Conservation (phyloP, 2,329 filamentous ascomycete genomes). For the Fusarium dlaminii region DNA sequence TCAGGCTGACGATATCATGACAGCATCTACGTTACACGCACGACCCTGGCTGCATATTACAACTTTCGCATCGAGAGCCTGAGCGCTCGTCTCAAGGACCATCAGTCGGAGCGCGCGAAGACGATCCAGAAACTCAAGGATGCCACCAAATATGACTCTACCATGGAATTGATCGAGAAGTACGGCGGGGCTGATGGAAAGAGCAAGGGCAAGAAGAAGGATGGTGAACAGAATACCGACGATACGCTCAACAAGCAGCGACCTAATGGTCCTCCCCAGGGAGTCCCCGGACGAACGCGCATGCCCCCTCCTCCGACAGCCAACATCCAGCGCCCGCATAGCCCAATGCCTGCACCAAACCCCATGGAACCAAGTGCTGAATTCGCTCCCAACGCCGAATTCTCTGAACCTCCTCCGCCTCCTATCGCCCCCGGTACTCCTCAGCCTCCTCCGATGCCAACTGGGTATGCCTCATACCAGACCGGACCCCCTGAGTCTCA, state of each 20-base stretch:
- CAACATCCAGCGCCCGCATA: slow-evolving; percentile 62
- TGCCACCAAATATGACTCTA: slow-evolving; percentile 96
- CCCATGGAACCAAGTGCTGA: slow-evolving; percentile 62
- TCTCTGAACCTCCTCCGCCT: slow-evolving; percentile 44
- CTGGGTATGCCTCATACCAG: slow-evolving; percentile 28
- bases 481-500: slow-evolving; percentile 58
- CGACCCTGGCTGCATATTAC: slow-evolving; percentile 74
- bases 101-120: slow-evolving; percentile 80
- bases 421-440: slow-evolving; percentile 52
- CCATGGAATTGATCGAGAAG: slow-evolving; percentile 90
- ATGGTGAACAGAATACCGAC: slow-evolving; percentile 19
- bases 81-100: slow-evolving; percentile 74
- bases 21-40: slow-evolving; percentile 83
- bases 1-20: slow-evolving; percentile 22
- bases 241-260: slow-evolving; percentile 29
- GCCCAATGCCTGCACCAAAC: slow-evolving; percentile 43
- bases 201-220: slow-evolving; percentile 48
- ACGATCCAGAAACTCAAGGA: slow-evolving; percentile 96
- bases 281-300: slow-evolving; percentile 53
- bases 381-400: slow-evolving; percentile 76
- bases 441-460: slow-evolving; percentile 22
- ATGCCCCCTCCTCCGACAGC: slow-evolving; percentile 70
- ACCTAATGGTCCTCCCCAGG: slow-evolving; percentile 1
- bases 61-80: slow-evolving; percentile 81
- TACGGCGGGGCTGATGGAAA: slow-evolving; percentile 76